Percentiles rank a stretch among this genome's conserved stretches.
Evolutionary conservation across 371 early-diverging fungal species (phyloP).

Genomic region (Apophysomyces elegans): DNA sequence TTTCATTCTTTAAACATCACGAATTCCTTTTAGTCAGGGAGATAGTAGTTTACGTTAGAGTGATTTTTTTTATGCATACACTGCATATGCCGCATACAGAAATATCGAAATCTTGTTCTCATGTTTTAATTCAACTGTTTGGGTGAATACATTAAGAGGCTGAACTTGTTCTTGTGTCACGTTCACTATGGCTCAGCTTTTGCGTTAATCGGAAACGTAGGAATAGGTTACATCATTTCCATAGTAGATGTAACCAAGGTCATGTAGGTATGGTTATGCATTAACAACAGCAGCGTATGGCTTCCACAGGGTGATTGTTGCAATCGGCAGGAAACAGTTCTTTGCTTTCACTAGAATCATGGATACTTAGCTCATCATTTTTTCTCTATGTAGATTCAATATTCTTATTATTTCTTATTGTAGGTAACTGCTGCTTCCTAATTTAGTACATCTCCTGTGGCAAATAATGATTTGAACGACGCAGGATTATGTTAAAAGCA

Average conservation of each 20-base stretch:
- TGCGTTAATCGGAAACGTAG: not conserved
- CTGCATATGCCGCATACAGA: too few species aligned
- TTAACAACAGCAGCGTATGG: not conserved
- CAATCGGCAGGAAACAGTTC: too few species aligned
- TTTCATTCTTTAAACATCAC: too few species aligned
- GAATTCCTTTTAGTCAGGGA: too few species aligned
- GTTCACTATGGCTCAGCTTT: not conserved
- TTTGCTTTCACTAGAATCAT: too few species aligned
- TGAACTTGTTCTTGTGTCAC: not conserved
- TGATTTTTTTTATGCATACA: too few species aligned
- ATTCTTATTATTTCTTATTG: not conserved
- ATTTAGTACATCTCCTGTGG: constrained; percentile 7
- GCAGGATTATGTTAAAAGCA: not conserved
- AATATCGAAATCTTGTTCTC: too few species aligned
- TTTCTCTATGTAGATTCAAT: too few species aligned
- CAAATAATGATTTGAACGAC: not conserved
- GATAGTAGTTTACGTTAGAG: too few species aligned
- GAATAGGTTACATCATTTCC: not conserved
- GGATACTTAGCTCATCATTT: too few species aligned
- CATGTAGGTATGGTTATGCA: not conserved
- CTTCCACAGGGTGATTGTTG: too few species aligned
- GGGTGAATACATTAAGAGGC: not conserved
- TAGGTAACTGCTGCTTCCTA: not conserved
- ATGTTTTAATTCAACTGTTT: too few species aligned
- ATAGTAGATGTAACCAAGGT: not conserved